These are phyloP conservation scores for Fereydounia khargensis DNA, from an alignment of 1,284 basidiomycete genomes.

Conservation along the genomic window DNA sequence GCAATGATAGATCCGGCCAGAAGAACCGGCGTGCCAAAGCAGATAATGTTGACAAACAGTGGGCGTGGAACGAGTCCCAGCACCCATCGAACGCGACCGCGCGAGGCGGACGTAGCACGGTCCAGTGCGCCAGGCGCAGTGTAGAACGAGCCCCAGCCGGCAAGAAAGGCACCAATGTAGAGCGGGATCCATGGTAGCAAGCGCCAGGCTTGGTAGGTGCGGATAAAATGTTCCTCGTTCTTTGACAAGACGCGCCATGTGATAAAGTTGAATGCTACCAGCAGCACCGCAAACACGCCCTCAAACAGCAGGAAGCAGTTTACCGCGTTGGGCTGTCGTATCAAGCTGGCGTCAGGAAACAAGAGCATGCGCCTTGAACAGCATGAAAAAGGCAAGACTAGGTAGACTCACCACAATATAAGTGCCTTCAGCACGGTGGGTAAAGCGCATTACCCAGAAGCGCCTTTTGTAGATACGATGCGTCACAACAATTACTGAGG, in stretches of 20 bases:
- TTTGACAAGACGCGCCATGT: constrained; percentile 15
- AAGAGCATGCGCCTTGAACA: neutral
- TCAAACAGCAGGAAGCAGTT: constrained; percentile 35
- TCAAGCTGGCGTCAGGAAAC: neutral
- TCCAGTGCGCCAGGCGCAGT: constrained; percentile 45
- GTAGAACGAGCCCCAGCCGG: constrained; percentile 46
- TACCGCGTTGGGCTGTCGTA: constrained; percentile 37
- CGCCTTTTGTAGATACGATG: constrained; percentile 17
- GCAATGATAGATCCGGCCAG: constrained; percentile 23
- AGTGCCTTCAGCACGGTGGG: constrained; percentile 22
- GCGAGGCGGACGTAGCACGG: constrained; percentile 9
- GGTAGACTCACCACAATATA: constrained; percentile 15
- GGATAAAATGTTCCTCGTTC: constrained; percentile 1
- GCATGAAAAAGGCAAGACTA: neutral
- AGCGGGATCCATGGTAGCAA: constrained; percentile 29
- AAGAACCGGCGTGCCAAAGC: constrained; percentile 32
- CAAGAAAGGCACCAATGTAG: constrained; percentile 32
- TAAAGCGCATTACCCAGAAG: constrained; percentile 12
- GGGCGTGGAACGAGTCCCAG: constrained; percentile 27
- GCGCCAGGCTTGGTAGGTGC: constrained; percentile 2
- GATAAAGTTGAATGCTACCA: constrained; percentile 30
- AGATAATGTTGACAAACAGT: constrained; percentile 33
- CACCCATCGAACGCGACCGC: constrained; percentile 10
- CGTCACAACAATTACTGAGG: neutral
- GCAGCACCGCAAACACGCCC: constrained; percentile 19